Evolutionary conservation across 495 filamentous ascomycete genomes (phyloP).

Genomic region (Annulohypoxylon maeteangense): DNA sequence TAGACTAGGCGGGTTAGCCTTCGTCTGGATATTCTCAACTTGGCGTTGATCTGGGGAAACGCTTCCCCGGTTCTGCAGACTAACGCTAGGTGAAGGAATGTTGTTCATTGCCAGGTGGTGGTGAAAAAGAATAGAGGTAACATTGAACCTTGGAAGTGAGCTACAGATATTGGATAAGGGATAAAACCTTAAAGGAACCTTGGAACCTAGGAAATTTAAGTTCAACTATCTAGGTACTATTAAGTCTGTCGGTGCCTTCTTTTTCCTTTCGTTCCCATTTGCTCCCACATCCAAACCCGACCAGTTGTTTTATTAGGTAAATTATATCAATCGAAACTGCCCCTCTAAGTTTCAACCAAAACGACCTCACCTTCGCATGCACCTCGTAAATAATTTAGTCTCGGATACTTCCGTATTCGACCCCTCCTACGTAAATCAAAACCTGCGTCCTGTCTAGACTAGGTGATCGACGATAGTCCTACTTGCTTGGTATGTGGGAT

Average conservation of each 20-base stretch:
- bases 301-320: too few relatives aligned
- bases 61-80: slow-evolving; percentile 3
- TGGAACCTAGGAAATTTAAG: too few relatives aligned
- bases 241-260: too few relatives aligned
- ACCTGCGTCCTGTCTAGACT: not conserved
- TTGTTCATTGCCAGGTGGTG: too few relatives aligned
- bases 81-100: not conserved
- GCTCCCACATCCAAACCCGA: too few relatives aligned
- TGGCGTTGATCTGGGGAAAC: slow-evolving; percentile 21
- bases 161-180: too few relatives aligned
- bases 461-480: not conserved
- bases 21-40: slow-evolving; percentile 24
- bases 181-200: too few relatives aligned
- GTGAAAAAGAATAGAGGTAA: too few relatives aligned
- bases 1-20: not conserved
- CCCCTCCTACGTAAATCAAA: not conserved
- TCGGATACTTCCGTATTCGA: not conserved
- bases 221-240: not conserved
- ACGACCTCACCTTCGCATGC: not conserved
- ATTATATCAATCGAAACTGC: not conserved
- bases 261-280: too few relatives aligned
- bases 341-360: not conserved
- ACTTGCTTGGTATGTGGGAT: too few relatives aligned
- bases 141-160: too few relatives aligned
- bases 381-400: not conserved